Percentiles rank a stretch among this genome's conserved stretches.
phyloP scores from a whole-genome alignment of 192 early-diverging fungal genomes.

The Linnemannia schmuckeri region DNA sequence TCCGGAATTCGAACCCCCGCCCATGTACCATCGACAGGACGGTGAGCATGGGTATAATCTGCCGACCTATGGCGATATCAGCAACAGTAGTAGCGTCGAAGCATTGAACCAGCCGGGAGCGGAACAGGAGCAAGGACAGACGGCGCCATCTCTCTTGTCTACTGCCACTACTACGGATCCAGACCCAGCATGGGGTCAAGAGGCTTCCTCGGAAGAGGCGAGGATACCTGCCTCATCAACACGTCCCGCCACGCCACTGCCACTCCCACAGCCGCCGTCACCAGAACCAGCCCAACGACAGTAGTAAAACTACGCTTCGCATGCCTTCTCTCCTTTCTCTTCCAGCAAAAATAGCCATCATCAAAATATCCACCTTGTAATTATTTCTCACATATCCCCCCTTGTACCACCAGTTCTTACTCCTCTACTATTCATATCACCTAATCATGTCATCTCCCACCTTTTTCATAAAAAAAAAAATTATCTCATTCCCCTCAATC shows the following conservation, averaged over 20 bases:
- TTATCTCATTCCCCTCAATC: not conserved
- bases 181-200: too few species aligned
- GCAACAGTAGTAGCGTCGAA: not conserved
- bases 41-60: not conserved
- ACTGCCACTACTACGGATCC: not conserved
- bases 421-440: not conserved
- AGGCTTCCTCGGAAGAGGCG: too few species aligned
- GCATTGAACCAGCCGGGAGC: not conserved
- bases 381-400: not conserved
- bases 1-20: constrained; percentile 9
- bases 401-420: not conserved
- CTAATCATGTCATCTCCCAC: not conserved
- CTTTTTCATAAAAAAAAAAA: not conserved
- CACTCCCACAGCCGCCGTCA: not conserved
- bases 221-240: too few species aligned
- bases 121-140: not conserved
- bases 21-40: constrained; percentile 12
- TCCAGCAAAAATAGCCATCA: too few species aligned
- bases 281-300: not conserved
- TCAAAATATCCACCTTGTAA: not conserved
- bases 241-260: not conserved
- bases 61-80: constrained; percentile 9
- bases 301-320: not conserved
- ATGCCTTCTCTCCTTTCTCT: not conserved
- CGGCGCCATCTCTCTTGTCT: not conserved